phyloP scores from a whole-genome alignment of 208 protist genomes.

The Crithidia mellificae region DNA sequence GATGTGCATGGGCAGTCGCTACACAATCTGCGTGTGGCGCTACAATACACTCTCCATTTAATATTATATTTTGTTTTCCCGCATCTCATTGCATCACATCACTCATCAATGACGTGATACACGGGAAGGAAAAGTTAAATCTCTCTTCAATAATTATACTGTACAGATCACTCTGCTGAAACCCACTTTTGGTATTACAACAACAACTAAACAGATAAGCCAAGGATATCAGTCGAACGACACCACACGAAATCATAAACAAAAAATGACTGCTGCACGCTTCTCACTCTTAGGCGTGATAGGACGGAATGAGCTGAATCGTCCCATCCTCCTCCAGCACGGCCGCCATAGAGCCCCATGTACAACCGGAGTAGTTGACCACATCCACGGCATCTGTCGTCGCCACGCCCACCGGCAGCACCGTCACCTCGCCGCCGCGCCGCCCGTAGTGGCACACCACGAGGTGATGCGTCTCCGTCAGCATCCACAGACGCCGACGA shows the following conservation, averaged over 20 bases:
- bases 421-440: constrained; percentile 34
- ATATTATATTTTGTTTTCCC: no score
- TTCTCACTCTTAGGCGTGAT: constrained; percentile 46
- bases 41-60: no score
- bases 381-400: constrained; percentile 49
- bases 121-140: no score
- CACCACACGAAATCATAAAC: constrained; percentile 15
- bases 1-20: no score
- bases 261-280: background rate
- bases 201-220: no score
- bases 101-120: no score
- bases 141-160: no score
- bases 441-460: constrained; percentile 69
- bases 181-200: background rate
- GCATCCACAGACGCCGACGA: constrained; percentile 63
- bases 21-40: no score
- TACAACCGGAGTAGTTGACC: constrained; percentile 51
- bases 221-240: no score
- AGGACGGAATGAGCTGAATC: constrained; percentile 66
- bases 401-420: constrained; percentile 72
- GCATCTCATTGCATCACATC: no score
- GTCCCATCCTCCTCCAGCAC: constrained; percentile 61
- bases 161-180: background rate
- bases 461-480: constrained; percentile 73
- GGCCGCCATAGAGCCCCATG: constrained; percentile 68